These are phyloP conservation scores for Spencermartinsiella europaea DNA, from an alignment of 805 yeast genomes.

Conservation along the genomic window DNA sequence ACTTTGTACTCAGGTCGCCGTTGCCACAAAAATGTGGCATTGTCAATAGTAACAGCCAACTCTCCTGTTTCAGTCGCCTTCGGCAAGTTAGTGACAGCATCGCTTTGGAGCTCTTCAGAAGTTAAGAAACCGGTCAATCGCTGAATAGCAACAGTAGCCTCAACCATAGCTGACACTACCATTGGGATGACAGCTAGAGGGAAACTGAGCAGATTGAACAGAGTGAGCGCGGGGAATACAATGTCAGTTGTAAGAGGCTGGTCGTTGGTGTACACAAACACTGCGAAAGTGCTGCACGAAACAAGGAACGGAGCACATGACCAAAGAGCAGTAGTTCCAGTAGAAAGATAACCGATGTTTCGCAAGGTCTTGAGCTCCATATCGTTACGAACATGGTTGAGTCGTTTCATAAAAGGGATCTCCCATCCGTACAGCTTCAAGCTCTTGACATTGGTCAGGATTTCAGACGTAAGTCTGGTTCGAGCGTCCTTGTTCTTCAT, in stretches of 20 bases:
- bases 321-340: constrained; percentile 81
- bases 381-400: constrained; percentile 50
- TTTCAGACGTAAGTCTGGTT: constrained; percentile 78
- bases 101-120: constrained; percentile 71
- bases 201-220: constrained; percentile 75
- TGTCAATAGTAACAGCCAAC: constrained; percentile 37
- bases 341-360: constrained; percentile 74
- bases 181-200: constrained; percentile 91
- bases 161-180: constrained; percentile 80
- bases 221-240: constrained; percentile 62
- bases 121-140: constrained; percentile 70
- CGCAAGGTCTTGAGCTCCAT: constrained; percentile 66
- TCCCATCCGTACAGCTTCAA: constrained; percentile 90
- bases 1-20: constrained; percentile 50
- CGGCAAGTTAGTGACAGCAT: constrained; percentile 53
- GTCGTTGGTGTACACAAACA: constrained; percentile 59
- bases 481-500: constrained; percentile 80
- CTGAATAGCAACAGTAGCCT: constrained; percentile 56
- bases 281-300: constrained; percentile 84
- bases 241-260: constrained; percentile 80
- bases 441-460: constrained; percentile 81
- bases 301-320: constrained; percentile 87
- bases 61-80: constrained; percentile 64
- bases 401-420: constrained; percentile 54
- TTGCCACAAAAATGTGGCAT: constrained; percentile 47